Evolutionary conservation across 2,329 filamentous ascomycete genomes (phyloP).

Genomic region (Aureobasidium sp.): DNA sequence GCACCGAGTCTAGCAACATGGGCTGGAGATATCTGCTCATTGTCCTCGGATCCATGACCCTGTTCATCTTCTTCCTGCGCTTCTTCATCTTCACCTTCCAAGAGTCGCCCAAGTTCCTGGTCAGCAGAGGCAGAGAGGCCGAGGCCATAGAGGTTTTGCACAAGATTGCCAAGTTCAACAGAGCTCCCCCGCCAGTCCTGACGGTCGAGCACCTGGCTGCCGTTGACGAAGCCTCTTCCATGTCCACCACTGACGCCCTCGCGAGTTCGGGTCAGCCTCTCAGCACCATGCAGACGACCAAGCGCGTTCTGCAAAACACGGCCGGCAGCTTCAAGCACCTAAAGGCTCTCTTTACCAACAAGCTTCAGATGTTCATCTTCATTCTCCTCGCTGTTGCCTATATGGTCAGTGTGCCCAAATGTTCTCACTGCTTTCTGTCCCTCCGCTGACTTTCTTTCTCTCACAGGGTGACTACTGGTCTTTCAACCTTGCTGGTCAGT

Average conservation of each 20-base stretch:
- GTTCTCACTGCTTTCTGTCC: no score
- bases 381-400: conserved; percentile 31
- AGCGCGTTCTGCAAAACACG: conserved; percentile 1
- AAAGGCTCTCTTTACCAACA: conserved; percentile 12
- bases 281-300: neutral
- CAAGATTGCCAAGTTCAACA: conserved; percentile 36
- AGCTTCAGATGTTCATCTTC: conserved; percentile 13
- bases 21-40: conserved; percentile 41
- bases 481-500: conserved; percentile 23
- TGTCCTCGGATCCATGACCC: conserved; percentile 35
- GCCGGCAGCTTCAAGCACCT: conserved; percentile 13
- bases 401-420: no score
- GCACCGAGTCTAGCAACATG: conserved; percentile 34
- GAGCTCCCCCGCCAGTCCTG: neutral
- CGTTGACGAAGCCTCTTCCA: neutral
- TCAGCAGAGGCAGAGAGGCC: conserved; percentile 47
- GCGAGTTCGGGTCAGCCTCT: neutral
- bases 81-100: conserved; percentile 49
- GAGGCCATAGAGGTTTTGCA: conserved; percentile 43
- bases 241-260: neutral
- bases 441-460: no score
- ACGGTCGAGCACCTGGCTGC: conserved; percentile 7
- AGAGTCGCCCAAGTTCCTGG: conserved; percentile 55
- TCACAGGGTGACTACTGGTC: conserved; percentile 16
- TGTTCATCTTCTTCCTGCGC: conserved; percentile 45